Base-by-base conservation (phyloP, 78 protist genomes). In the Dictyostelium brefeldianum region DNA sequence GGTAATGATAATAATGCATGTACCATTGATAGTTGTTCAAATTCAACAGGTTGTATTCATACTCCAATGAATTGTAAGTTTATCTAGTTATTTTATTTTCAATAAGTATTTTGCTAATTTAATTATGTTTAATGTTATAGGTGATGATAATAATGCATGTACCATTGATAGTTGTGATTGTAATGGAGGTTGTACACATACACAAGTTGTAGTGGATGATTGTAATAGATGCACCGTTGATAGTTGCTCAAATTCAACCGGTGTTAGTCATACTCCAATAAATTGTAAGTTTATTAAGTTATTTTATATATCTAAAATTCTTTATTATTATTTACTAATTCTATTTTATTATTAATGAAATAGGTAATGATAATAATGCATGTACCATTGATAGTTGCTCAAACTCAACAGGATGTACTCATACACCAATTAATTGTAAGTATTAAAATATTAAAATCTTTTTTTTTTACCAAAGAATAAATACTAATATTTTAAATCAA, bases 361-460 rank as follows among this genome's bases (percentile, higher is more conserved):
- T 14, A 29, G 67, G 89, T n/a, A 65, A 85, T 64, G 92, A 85
- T 65, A 31, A 41, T 27, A 74, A 85, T 57, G n/a, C 6, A 27
- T 85, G 92, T 29, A 85, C 92, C 18, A 9, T 46, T 50, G 92
- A 85, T 57, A 22, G 3, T 15, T 85, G 92, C 64, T 71, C 71
- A 5, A 78, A 46, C 2, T 4, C 4, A 5, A 74, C 51, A 27
- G 73, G 81, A 48, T 29, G 51, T 53, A 46, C 9, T 1, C 7
- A 51, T 27, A 70, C 43, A 36, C 43, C 43, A 36, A 36, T 36
- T 36, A 64, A 9, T 4, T 80, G 85, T 36, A 36, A 36, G 43
- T 36, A 36, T 36, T 36, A n/a, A n/a, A n/a, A n/a, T n/a, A n/a
- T 36, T 36, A 41, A 6, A 47, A 15, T 71, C 50, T 64, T 7